These are phyloP conservation scores for Microdochium nivale DNA, from an alignment of 2,329 filamentous ascomycete species.

Conservation along the genomic window DNA sequence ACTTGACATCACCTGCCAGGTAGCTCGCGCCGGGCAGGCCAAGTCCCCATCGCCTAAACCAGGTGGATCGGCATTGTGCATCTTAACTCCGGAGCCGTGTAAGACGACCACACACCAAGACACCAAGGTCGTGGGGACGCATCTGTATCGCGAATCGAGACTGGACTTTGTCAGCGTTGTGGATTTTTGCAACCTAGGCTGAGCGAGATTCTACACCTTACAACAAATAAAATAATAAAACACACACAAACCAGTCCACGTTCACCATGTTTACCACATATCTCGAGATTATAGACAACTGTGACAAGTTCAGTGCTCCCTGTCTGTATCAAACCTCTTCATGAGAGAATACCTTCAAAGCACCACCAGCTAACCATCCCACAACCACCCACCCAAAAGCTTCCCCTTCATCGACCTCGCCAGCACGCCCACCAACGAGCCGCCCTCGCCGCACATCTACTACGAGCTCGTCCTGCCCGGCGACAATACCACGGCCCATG, in stretches of 20 bases:
- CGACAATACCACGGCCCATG: slow-evolving; percentile 35
- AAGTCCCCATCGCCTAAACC: too few species aligned
- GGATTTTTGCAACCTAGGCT: too few species aligned
- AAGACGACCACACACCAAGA: not conserved
- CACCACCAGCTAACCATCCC: not conserved
- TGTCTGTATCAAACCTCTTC: slow-evolving; percentile 6
- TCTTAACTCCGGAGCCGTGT: too few species aligned
- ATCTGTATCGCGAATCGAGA: too few species aligned
- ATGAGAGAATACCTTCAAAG: not conserved
- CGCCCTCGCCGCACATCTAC: slow-evolving; percentile 17
- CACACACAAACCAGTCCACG: not conserved
- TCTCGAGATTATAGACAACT: slow-evolving; percentile 28
- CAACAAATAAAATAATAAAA: too few species aligned
- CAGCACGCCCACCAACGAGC: slow-evolving; percentile 7
- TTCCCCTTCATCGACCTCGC: slow-evolving; percentile 36
- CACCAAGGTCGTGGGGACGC: too few species aligned
- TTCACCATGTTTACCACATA: slow-evolving; percentile 9
- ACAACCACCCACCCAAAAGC: slow-evolving; percentile 17
- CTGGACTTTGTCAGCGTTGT: too few species aligned
- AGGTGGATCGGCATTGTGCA: too few species aligned
- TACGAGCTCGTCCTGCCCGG: slow-evolving; percentile 36
- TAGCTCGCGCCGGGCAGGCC: too few species aligned
- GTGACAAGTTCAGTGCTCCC: slow-evolving; percentile 29
- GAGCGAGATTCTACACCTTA: too few species aligned
- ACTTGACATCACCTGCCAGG: not conserved